Conservation (phyloP, 108 stramenopile genomes). For the Nitzschia sp. region DNA sequence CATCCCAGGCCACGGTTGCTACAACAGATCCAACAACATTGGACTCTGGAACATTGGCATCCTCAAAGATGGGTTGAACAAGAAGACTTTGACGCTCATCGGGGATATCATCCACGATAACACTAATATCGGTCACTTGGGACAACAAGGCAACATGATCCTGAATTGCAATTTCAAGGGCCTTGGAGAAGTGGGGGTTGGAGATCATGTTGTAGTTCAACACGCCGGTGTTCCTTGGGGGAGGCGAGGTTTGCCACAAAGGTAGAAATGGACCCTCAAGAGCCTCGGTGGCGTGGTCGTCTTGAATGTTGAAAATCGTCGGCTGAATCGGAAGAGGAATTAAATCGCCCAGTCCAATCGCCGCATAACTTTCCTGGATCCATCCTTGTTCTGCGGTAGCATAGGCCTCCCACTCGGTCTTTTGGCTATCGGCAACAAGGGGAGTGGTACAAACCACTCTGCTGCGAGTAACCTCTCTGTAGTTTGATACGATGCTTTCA, state of each 20-base stretch:
- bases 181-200: neutral
- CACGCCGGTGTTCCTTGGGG: neutral
- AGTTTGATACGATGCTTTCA: slow-evolving; percentile 11
- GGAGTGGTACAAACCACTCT: slow-evolving; percentile 18
- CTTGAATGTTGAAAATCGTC: neutral
- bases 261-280: neutral
- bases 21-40: slow-evolving; percentile 23
- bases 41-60: slow-evolving; percentile 4
- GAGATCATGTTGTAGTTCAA: slow-evolving; percentile 17
- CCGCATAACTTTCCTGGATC: slow-evolving; percentile 11
- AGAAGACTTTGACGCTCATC: neutral
- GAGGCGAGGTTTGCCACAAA: slow-evolving; percentile 18
- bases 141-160: neutral
- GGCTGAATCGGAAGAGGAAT: neutral
- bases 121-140: neutral
- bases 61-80: slow-evolving; percentile 25
- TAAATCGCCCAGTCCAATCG: neutral
- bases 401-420: slow-evolving; percentile 18
- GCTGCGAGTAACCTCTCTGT: neutral
- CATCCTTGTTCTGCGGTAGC: slow-evolving; percentile 23
- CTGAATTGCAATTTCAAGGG: neutral
- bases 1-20: slow-evolving; percentile 13
- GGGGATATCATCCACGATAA: neutral
- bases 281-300: neutral
- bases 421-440: slow-evolving; percentile 4